Evolutionary conservation across 2,329 filamentous ascomycete species (phyloP), one percentile per base, ranked within the genome.

Genomic region (Ilyonectria destructans): DNA sequence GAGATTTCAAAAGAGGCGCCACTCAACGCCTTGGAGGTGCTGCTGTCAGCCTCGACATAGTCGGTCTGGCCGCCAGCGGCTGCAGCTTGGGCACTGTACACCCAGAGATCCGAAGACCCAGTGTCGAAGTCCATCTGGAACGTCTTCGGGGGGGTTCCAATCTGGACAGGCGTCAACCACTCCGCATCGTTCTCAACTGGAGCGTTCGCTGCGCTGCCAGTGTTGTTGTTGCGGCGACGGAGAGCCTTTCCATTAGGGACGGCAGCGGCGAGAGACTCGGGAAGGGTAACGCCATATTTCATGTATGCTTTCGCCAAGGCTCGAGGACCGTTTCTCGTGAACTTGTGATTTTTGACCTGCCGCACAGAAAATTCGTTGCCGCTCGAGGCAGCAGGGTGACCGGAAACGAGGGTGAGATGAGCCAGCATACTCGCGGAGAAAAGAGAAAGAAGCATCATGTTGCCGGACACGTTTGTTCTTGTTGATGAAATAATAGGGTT

Each of bases 91-190:
- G 84, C 81, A 62, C 82, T 84, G 71, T 85, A 85, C 1, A 86
- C 85, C 85, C 85, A 85, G 26, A 85, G 77, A 63, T 86, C 84
- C 12, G 83, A 82, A 2, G 83, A 85, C 1, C 84, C 84, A 1
- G 84, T 86, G 65, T 86, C 83, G 54, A 86, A 83, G 70, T 84
- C 80, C 56, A 86, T 73, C 40, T 82, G 80, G 55, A 85, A 75
- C 1, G 79, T 82, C 71, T 85, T 81, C 4, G 81, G 77, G 9
- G 83, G 83, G 6, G 82, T 82, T 15, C 83, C 83, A n/a, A 85
- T 81, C 45, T 80, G 74, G 13, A 85, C 80, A 6, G 81, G 80
- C 3, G 79, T 78, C 58, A 84, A 65, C 70, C 81, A 85, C 72
- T 83, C 81, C 21, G 70, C 37, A n/a, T 83, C 82, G 58, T 74